Conservation (phyloP, 1,284 basidiomycete species). For the Ceratobasidium sp. region DNA sequence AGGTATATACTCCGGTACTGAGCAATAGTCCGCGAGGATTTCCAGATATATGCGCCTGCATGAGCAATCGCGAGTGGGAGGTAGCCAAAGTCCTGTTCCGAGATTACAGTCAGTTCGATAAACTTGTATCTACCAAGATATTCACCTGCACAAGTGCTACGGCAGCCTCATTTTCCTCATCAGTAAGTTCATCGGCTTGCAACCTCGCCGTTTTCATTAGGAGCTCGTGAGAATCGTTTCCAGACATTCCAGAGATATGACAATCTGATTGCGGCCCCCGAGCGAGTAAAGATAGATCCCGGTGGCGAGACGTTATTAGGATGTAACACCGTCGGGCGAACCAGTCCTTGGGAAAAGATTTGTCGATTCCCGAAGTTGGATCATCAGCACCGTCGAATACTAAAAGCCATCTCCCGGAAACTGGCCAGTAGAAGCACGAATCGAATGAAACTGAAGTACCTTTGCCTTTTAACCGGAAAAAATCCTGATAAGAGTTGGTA, state of each 20-base stretch:
- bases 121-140: too few relatives aligned
- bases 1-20: constrained; percentile 4
- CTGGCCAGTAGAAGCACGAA: not conserved
- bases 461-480: not conserved
- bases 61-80: constrained; percentile 41
- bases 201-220: not conserved
- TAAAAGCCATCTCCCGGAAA: not conserved
- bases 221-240: constrained; percentile 5
- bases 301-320: constrained; percentile 3
- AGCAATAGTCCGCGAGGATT: not conserved
- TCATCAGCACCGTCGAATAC: not conserved
- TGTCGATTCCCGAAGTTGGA: not conserved
- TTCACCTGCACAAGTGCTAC: not conserved
- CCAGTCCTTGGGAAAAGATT: too few relatives aligned
- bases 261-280: not conserved
- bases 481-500: not conserved
- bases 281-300: not conserved
- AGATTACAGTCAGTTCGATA: too few relatives aligned
- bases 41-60: constrained; percentile 31
- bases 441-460: not conserved
- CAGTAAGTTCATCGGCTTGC: not conserved
- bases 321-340: not conserved
- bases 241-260: not conserved
- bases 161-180: not conserved
- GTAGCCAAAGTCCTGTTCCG: constrained; percentile 28